These are phyloP conservation scores for Mycosphaerelloides madeirae DNA, from an alignment of 2,329 filamentous ascomycete genomes.

Conservation along the genomic window DNA sequence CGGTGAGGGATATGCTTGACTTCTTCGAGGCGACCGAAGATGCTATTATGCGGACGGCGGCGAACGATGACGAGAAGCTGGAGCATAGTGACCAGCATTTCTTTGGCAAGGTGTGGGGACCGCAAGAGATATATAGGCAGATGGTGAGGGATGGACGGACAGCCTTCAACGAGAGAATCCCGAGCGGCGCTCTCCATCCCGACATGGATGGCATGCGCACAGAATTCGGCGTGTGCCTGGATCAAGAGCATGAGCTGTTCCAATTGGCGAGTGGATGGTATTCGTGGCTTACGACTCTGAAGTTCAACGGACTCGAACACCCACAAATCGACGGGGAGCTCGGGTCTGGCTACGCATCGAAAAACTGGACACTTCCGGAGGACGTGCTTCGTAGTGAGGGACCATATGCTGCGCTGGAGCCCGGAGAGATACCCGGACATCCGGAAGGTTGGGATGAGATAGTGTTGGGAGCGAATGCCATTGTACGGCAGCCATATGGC, in stretches of 20 bases:
- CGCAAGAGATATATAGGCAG: constrained; percentile 46
- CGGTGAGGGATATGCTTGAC: constrained; percentile 24
- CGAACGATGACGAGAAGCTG: constrained; percentile 17
- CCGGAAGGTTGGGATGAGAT: constrained; percentile 14
- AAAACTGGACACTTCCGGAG: constrained; percentile 12
- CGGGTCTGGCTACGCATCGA: constrained; percentile 10
- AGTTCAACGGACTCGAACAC: constrained; percentile 18
- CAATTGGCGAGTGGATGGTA: constrained; percentile 20
- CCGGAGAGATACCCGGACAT: constrained; percentile 1
- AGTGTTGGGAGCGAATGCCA: constrained; percentile 19
- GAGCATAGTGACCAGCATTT: constrained; percentile 40
- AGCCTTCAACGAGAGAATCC: constrained; percentile 3
- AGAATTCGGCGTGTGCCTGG: constrained; percentile 22
- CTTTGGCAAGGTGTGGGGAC: constrained; percentile 50
- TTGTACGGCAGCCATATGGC: constrained; percentile 16
- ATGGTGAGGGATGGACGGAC: constrained; percentile 9
- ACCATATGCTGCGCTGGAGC: constrained; percentile 9
- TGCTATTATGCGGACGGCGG: constrained; percentile 7
- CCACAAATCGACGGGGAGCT: neutral
- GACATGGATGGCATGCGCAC: constrained; percentile 15
- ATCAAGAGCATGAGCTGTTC: constrained; percentile 24
- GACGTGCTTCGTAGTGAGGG: constrained; percentile 13
- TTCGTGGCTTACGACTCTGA: constrained; percentile 20
- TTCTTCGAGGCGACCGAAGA: constrained; percentile 35
- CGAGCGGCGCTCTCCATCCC: constrained; percentile 10